Percentiles rank a stretch among this genome's conserved stretches.
phyloP scores from a whole-genome alignment of 331 rosid species.

The Malus hybrid region DNA sequence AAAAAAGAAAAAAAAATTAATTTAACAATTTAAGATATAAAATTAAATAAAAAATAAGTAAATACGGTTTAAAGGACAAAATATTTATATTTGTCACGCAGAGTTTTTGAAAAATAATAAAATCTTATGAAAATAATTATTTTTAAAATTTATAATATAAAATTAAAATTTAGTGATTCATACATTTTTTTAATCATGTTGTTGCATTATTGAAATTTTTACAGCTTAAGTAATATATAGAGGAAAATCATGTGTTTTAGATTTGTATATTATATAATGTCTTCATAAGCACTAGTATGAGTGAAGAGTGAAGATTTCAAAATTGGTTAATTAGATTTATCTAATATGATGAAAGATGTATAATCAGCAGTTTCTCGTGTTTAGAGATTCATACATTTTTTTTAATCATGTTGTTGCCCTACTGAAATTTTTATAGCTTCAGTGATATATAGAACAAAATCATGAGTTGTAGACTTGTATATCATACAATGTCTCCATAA shows the following conservation, averaged over 20 bases:
- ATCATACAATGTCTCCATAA: neutral
- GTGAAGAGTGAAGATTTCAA: neutral
- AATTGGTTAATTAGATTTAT: neutral
- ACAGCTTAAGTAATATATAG: neutral
- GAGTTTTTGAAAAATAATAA: too few species aligned
- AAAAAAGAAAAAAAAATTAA: too few species aligned
- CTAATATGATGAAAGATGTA: neutral
- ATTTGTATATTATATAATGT: too few species aligned
- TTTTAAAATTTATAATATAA: too few species aligned
- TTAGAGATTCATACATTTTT: neutral
- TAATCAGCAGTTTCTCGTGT: too few species aligned
- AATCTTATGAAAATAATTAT: too few species aligned
- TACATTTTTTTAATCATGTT: neutral
- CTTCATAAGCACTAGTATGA: neutral
- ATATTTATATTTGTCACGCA: too few species aligned
- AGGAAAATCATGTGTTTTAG: too few species aligned
- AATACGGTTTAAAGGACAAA: too few species aligned
- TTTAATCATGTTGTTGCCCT: neutral
- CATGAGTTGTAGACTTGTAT: neutral
- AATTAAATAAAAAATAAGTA: too few species aligned
- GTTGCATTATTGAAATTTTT: neutral
- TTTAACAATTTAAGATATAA: too few species aligned
- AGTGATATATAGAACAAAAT: too few species aligned
- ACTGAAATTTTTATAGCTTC: neutral
- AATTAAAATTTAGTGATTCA: neutral